A percentile compares a stretch with the other conserved stretches of the same genome.
These are phyloP conservation scores for Brassica hybrid DNA, from an alignment of 441 rosid genomes.

Conservation along the genomic window DNA sequence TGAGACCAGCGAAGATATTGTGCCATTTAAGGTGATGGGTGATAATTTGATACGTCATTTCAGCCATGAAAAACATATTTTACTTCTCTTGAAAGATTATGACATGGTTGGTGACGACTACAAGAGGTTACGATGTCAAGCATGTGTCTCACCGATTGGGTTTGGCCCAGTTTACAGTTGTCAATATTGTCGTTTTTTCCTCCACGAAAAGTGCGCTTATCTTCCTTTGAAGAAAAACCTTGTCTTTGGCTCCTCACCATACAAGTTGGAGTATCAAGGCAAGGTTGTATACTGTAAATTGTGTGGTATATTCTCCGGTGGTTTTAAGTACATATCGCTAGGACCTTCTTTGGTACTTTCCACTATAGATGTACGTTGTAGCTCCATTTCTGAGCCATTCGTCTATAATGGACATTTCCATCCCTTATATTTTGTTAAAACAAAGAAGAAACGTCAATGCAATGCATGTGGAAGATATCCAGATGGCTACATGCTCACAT, in stretches of 20 bases:
- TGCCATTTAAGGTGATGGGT: background rate
- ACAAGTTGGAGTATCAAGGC: background rate
- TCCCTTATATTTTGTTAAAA: background rate
- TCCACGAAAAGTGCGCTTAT: constrained; percentile 39
- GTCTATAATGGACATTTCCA: constrained; percentile 1
- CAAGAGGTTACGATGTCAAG: background rate
- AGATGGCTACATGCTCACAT: background rate
- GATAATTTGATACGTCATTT: background rate
- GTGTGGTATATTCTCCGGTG: background rate
- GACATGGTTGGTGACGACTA: background rate
- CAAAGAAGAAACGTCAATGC: fast-evolving
- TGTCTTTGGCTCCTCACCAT: background rate
- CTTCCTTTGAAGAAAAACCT: constrained; percentile 15
- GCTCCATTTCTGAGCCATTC: background rate
- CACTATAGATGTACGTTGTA: constrained; percentile 24
- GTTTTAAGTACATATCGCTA: background rate
- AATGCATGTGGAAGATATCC: background rate
- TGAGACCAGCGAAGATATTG: background rate
- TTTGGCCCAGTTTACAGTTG: constrained; percentile 18
- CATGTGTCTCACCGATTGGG: background rate
- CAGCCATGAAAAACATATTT: background rate
- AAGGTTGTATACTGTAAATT: background rate
- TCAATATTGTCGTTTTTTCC: background rate
- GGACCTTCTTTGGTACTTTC: fast-evolving
- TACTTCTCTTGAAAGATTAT: background rate